Evolutionary conservation across 2,329 filamentous ascomycete genomes (phyloP).

Genomic region (Paracoccidioides lutzii): DNA sequence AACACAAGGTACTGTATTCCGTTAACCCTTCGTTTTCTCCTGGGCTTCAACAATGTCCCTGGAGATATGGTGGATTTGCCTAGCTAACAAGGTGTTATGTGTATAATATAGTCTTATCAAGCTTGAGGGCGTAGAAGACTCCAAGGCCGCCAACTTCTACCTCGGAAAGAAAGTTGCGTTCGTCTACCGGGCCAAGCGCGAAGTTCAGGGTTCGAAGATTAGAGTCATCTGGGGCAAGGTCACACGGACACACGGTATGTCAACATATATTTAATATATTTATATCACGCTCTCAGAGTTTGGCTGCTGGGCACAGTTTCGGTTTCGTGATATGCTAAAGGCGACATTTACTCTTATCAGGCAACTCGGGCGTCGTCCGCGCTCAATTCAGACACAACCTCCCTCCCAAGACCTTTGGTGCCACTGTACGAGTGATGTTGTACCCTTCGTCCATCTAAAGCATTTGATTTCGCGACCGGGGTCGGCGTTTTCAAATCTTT

Average conservation of each 20-base stretch:
- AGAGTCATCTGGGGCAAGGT: conserved; percentile 99
- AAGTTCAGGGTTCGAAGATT: conserved; percentile 96
- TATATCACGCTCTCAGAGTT: neutral
- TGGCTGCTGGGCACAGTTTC: neutral
- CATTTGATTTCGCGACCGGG: neutral
- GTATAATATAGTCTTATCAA: conserved; percentile 60
- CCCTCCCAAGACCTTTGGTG: conserved; percentile 90
- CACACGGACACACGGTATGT: conserved; percentile 81
- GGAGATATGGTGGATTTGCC: neutral
- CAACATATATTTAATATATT: neutral
- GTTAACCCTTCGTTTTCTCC: neutral
- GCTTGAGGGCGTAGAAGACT: conserved; percentile 94
- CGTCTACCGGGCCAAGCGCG: conserved; percentile 91
- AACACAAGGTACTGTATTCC: conserved; percentile 47
- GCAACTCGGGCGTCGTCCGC: conserved; percentile 95
- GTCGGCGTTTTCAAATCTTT: neutral
- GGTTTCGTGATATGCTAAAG: too few species aligned
- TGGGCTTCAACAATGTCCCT: neutral
- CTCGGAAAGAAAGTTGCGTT: conserved; percentile 97
- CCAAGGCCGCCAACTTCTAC: conserved; percentile 88
- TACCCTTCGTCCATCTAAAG: conserved; percentile 97
- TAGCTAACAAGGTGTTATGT: conserved; percentile 11
- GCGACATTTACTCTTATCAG: conserved; percentile 31
- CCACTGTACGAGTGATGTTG: conserved; percentile 91
- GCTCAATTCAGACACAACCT: conserved; percentile 96